Evolutionary conservation across 768 basidiomycete genomes (phyloP).

Genomic region (Tephrocybe rancida): DNA sequence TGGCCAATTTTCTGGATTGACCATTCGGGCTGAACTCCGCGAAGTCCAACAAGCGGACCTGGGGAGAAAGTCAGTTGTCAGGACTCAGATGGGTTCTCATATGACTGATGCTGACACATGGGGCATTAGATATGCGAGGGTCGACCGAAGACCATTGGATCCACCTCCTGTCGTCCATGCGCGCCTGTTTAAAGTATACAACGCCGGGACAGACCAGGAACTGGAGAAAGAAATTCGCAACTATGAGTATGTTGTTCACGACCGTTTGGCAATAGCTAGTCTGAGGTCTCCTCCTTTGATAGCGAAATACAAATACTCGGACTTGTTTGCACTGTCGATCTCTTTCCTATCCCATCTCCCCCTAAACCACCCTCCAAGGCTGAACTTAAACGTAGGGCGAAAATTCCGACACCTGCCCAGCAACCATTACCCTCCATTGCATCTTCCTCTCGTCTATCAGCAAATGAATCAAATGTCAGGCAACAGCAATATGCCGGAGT

Average conservation of each 20-base stretch:
- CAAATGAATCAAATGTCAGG: background rate
- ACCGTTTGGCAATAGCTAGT: background rate
- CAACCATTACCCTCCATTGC: constrained; percentile 12
- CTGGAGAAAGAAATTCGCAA: constrained; percentile 42
- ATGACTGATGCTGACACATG: constrained; percentile 9
- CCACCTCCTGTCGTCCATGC: constrained; percentile 66
- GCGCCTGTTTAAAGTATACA: constrained; percentile 46
- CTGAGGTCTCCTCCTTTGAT: constrained; percentile 8
- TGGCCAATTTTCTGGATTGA: constrained; percentile 65
- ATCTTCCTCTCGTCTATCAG: constrained; percentile 1
- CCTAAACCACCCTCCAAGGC: constrained; percentile 1
- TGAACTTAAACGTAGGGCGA: constrained; percentile 5
- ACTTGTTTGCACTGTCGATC: constrained; percentile 75
- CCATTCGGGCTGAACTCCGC: constrained; percentile 53
- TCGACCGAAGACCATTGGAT: constrained; percentile 66
- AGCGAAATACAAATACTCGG: constrained; percentile 68
- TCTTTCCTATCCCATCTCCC: constrained; percentile 57
- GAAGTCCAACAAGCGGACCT: constrained; percentile 69
- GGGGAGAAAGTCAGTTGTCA: constrained; percentile 58
- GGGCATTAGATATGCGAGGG: constrained; percentile 52
- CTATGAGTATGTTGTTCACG: constrained; percentile 45
- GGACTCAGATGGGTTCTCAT: background rate
- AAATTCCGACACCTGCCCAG: constrained; percentile 13
- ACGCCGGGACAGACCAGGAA: constrained; percentile 42
- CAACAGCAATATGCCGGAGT: constrained; percentile 5